Evolutionary conservation across 208 protist species (phyloP), one percentile per base, ranked within the genome.

Genomic region (Leishmania turanica): DNA sequence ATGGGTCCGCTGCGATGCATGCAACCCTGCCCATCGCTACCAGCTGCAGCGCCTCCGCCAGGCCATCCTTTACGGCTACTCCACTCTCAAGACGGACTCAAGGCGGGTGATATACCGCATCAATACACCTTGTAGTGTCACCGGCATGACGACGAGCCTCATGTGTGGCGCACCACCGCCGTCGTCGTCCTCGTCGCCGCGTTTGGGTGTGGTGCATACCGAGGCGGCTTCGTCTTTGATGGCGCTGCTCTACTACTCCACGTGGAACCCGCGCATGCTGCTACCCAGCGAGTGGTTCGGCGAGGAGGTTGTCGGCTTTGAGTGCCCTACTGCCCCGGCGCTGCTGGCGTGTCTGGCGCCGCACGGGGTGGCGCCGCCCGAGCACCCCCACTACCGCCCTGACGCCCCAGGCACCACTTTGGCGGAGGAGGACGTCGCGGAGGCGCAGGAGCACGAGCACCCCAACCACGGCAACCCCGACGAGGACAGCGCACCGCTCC

Each of bases 201-300:
- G 66, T n/a, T 62, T 31, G 34, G 42, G 58, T 53, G 37, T 69
- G 54, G 69, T 82, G 56, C 71, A 84, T 51, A 77, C 72, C 6
- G 80, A 90, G 69, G 87, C 84, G 24, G 66, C 90, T 13, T 75
- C 84, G 7, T 42, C 84, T 34, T 71, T 96, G 3, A n/a, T 81
- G 78, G 84, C 89, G 51, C 84, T 92, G 51, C 80, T 96, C 34
- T 88, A 89, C 69, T 95, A 95, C 78, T 89, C 88, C 24, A 27
- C 83, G 21, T 84, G 80, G 45, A 79, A 85, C 78, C 84, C 74
- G 11, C 76, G 70, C 34, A 86, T 78, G 71, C 62, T 70, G 62
- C 72, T 94, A n/a, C 85, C 91, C 45, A 89, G 87, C 11, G 89
- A 92, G 76, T 97, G 94, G 94, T 79, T 97, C n/a, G 94, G 94